These are phyloP conservation scores for Cymbidium sinense DNA, from an alignment of 106 monocot genomes.

Conservation along the genomic window DNA sequence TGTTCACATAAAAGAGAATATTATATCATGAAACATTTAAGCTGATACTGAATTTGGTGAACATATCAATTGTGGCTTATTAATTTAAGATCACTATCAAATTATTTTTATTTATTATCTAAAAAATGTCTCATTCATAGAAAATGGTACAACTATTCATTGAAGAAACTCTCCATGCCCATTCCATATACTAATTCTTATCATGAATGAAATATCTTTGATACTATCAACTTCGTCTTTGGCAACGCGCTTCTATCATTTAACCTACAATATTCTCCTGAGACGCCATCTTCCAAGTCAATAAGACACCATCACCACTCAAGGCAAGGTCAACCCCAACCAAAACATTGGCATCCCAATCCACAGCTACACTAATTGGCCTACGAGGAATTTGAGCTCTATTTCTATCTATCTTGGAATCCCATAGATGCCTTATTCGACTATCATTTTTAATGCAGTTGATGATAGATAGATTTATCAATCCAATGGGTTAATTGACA, in stretches of 20 bases:
- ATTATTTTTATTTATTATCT: too few species aligned
- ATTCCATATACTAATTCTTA: constrained; percentile 17
- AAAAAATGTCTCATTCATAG: too few species aligned
- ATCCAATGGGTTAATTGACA: constrained; percentile 18
- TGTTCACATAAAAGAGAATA: too few species aligned
- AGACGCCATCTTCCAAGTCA: constrained; percentile 10
- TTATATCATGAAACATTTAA: too few species aligned
- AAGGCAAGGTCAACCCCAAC: constrained; percentile 18
- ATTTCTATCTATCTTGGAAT: constrained; percentile 17
- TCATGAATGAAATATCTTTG: constrained; percentile 14
- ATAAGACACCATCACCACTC: constrained; percentile 20
- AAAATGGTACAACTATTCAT: too few species aligned
- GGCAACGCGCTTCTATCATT: constrained; percentile 19
- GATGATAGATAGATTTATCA: constrained; percentile 4
- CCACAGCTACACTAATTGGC: constrained; percentile 10
- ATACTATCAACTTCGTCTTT: constrained; percentile 32
- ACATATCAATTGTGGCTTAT: too few species aligned
- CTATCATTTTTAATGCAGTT: constrained; percentile 25
- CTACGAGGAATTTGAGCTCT: not conserved
- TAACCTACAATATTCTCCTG: constrained; percentile 14
- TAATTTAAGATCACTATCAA: too few species aligned
- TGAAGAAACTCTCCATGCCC: constrained; percentile 25
- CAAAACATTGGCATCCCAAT: constrained; percentile 27
- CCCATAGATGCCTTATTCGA: constrained; percentile 31
- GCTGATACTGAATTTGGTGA: too few species aligned